Conservation (phyloP, 108 stramenopile species). For the Discostella pseudostelligera region DNA sequence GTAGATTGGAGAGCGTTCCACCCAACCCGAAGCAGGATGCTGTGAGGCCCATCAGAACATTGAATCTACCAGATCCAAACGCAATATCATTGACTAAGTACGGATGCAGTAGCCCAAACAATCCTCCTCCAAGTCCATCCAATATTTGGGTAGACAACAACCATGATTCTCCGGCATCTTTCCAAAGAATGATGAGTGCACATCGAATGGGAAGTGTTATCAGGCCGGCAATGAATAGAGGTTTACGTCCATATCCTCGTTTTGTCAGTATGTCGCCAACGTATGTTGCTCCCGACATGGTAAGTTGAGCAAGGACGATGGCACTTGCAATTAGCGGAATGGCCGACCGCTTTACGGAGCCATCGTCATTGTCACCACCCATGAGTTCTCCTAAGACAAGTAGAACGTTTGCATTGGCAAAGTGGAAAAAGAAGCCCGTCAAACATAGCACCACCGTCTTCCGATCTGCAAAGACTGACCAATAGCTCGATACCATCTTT, state of each 20-base stretch:
- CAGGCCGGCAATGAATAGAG: conserved; percentile 74
- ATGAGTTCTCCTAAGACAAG: conserved; percentile 86
- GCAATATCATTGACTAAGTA: conserved; percentile 86
- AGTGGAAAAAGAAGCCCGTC: conserved; percentile 90
- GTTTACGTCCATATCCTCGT: conserved; percentile 70
- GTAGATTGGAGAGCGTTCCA: conserved; percentile 75
- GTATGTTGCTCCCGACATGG: conserved; percentile 77
- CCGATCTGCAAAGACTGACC: conserved; percentile 69
- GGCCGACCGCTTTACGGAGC: conserved; percentile 60
- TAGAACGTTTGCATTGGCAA: conserved; percentile 87
- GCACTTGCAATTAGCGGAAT: conserved; percentile 88
- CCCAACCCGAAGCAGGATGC: conserved; percentile 85
- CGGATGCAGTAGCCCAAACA: conserved; percentile 81
- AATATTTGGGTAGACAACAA: conserved; percentile 84
- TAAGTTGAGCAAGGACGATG: conserved; percentile 78
- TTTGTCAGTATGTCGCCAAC: conserved; percentile 64
- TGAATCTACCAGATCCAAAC: conserved; percentile 87
- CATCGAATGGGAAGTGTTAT: conserved; percentile 76
- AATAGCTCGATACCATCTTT: conserved; percentile 52
- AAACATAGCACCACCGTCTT: conserved; percentile 68
- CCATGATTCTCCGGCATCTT: conserved; percentile 68
- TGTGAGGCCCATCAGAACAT: conserved; percentile 81
- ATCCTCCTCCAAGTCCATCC: conserved; percentile 83
- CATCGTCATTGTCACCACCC: conserved; percentile 80
- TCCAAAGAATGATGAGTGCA: conserved; percentile 82